phyloP scores from a whole-genome alignment of 176 grass and related monocot species.

The Metroxylon sagu region DNA sequence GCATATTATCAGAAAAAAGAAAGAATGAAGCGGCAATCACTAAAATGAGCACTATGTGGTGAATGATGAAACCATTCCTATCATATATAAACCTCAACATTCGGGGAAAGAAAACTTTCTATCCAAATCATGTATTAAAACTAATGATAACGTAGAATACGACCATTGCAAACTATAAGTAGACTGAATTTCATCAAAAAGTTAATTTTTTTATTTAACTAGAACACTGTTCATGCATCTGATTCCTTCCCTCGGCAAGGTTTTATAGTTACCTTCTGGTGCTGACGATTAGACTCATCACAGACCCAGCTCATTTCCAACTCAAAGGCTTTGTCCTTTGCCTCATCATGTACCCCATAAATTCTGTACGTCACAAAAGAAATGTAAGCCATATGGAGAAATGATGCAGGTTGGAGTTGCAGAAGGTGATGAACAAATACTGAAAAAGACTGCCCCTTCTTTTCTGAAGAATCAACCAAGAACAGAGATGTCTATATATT shows the following conservation, averaged over 20 bases:
- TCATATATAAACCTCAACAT: no score
- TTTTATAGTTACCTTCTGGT: slow-evolving; percentile 55
- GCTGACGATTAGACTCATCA: slow-evolving; percentile 67
- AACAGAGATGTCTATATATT: no score
- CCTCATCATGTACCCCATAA: slow-evolving; percentile 81
- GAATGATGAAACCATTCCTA: no score
- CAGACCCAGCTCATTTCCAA: slow-evolving; percentile 88
- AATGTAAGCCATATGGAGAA: not conserved
- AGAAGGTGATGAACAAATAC: not conserved
- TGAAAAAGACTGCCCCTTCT: not conserved
- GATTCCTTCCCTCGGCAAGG: not conserved
- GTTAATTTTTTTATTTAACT: no score
- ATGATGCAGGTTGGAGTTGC: not conserved
- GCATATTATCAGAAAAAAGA: no score
- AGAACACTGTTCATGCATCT: not conserved
- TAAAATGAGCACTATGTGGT: no score
- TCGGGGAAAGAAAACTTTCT: no score
- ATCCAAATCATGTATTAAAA: no score
- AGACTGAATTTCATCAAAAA: no score
- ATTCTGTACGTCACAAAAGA: slow-evolving; percentile 41
- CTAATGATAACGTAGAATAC: no score
- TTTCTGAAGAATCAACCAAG: not conserved
- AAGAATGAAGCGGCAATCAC: no score
- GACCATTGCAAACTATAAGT: no score
- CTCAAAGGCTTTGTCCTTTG: slow-evolving; percentile 81